Conservation (phyloP, 2,329 filamentous ascomycete genomes). For the Aspergillus ochraceus region DNA sequence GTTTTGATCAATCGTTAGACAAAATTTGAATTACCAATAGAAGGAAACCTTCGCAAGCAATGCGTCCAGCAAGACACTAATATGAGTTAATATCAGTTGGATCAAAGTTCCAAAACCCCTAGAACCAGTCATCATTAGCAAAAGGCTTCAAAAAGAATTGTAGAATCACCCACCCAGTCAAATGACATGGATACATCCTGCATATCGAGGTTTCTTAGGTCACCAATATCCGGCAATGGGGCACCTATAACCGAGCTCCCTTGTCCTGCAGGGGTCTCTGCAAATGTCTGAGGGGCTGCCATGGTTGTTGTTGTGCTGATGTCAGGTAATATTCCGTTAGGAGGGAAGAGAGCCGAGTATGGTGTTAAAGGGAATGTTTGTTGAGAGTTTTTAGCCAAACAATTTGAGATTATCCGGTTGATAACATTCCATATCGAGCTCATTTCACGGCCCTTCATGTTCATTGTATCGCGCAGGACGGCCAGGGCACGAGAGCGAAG, state of each 20-base stretch:
- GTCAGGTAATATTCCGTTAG: background rate
- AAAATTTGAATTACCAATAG: background rate
- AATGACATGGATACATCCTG: background rate
- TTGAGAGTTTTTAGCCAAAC: background rate
- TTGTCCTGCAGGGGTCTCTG: background rate
- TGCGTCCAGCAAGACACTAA: background rate
- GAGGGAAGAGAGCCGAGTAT: background rate
- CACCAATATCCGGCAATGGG: background rate
- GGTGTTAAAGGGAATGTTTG: background rate
- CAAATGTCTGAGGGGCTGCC: background rate
- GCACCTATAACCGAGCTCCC: background rate
- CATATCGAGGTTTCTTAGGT: background rate
- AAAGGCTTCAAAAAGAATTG: background rate
- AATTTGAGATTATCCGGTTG: constrained; percentile 5
- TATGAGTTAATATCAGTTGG: background rate
- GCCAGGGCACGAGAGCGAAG: constrained; percentile 5
- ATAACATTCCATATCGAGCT: constrained; percentile 5
- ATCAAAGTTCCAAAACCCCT: constrained; percentile 3
- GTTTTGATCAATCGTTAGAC: background rate
- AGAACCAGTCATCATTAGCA: background rate
- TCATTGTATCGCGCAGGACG: background rate
- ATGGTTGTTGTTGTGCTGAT: background rate
- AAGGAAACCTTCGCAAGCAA: background rate
- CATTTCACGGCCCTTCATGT: background rate
- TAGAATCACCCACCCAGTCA: background rate